Percentiles rank a stretch among this genome's conserved stretches.
Evolutionary conservation across 2,329 filamentous ascomycete genomes (phyloP).

Genomic region (Colletotrichum higginsianum): DNA sequence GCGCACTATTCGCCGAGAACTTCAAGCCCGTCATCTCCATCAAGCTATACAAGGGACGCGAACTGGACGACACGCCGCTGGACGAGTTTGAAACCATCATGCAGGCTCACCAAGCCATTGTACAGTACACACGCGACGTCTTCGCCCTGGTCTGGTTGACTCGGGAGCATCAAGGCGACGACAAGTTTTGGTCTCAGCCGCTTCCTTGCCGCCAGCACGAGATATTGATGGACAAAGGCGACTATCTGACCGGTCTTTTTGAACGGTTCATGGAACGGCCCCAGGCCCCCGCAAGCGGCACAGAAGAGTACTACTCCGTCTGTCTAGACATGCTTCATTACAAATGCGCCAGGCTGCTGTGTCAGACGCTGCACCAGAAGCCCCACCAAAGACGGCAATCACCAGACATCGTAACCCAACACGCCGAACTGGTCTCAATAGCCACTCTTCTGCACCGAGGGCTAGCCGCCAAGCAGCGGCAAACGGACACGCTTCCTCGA

Average conservation of each 20-base stretch:
- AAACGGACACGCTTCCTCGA: constrained; percentile 12
- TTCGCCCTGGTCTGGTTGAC: constrained; percentile 44
- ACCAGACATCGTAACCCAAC: constrained; percentile 3
- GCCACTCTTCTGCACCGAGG: constrained; percentile 19
- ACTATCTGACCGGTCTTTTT: constrained; percentile 38
- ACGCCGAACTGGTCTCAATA: constrained; percentile 27
- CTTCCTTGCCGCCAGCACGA: constrained; percentile 43
- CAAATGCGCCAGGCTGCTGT: constrained; percentile 30
- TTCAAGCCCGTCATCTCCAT: constrained; percentile 44
- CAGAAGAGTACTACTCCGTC: constrained; percentile 27
- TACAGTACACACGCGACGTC: constrained; percentile 46
- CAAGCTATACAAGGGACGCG: constrained; percentile 41
- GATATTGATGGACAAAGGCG: constrained; percentile 42
- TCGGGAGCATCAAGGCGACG: constrained; percentile 38
- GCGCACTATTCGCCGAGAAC: constrained; percentile 43
- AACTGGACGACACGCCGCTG: constrained; percentile 36
- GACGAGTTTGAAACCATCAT: constrained; percentile 41
- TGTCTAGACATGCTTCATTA: constrained; percentile 39
- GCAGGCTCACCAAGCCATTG: constrained; percentile 42
- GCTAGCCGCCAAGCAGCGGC: constrained; percentile 12
- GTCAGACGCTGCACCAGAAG: constrained; percentile 28
- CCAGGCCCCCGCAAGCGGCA: constrained; percentile 18
- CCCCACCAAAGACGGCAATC: constrained; percentile 15
- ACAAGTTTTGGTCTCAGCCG: constrained; percentile 40
- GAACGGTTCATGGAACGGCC: constrained; percentile 32